phyloP scores from a whole-genome alignment of 208 protist species.

The Phytomonas francai region DNA sequence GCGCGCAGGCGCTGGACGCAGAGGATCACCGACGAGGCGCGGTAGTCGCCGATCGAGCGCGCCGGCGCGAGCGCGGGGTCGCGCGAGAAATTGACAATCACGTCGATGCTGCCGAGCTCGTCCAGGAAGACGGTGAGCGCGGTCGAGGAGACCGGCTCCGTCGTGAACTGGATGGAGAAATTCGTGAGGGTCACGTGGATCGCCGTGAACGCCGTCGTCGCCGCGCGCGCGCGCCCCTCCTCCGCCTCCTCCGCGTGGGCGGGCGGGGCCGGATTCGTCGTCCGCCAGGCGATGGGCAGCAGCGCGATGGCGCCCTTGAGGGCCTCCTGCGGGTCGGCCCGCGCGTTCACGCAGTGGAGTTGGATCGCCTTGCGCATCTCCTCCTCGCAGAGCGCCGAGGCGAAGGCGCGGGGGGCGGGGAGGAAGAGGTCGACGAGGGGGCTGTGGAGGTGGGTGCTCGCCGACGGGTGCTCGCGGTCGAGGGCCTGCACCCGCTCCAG shows the following conservation, averaged over 20 bases:
- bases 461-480: slow-evolving; percentile 25
- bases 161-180: slow-evolving; percentile 56
- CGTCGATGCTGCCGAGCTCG: slow-evolving; percentile 39
- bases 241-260: neutral
- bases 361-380: slow-evolving; percentile 23
- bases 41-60: slow-evolving; percentile 23
- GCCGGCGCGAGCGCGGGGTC: neutral
- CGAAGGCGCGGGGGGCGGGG: slow-evolving; percentile 58
- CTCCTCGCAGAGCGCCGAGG: slow-evolving; percentile 18
- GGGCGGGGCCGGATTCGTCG: no score
- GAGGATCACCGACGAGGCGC: slow-evolving; percentile 30
- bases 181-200: slow-evolving; percentile 58
- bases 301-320: neutral
- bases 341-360: slow-evolving; percentile 7
- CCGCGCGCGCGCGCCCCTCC: neutral
- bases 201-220: slow-evolving; percentile 15
- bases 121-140: slow-evolving; percentile 62
- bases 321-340: neutral
- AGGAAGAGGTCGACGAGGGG: slow-evolving; percentile 54
- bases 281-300: neutral
- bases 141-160: slow-evolving; percentile 57
- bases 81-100: slow-evolving; percentile 26
- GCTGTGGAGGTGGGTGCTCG: slow-evolving; percentile 26
- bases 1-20: slow-evolving; percentile 38
- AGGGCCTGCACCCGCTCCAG: slow-evolving; percentile 26